Base-by-base conservation (phyloP, 805 yeast species). In the Candida montana region DNA sequence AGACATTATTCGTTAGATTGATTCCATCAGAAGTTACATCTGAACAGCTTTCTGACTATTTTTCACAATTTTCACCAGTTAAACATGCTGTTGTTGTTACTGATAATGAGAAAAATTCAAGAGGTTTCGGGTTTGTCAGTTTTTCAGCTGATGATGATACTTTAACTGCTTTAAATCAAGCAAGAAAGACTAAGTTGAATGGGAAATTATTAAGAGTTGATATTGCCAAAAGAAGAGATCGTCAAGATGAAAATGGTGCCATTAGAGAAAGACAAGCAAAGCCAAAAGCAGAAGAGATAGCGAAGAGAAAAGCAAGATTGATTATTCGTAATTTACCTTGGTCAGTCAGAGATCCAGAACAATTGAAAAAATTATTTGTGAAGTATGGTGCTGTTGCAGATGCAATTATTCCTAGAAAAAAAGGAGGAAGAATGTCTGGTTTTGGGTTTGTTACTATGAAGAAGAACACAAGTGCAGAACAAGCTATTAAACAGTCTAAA, bases 81-180 rank as follows among this genome's bases (percentile, higher is more conserved):
- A 89, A 83, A 63, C 99, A 93, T 63, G 95, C 97, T 2, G 90
- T 89, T 34, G 75, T 93, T 32, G 98, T 93, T 15, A 83, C 71
- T 31, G 96, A 90, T 57, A 69, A 69, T 10, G 78, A 82, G 28
- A 77, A 84, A 41, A 72, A 82, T 34, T 87, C 96, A 3, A 75
- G 90, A 60, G 98, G 99, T 2, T 93, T 90, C 64, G 99, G 99
- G 3, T 93, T 93, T 62, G 99, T 89, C 13, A 82, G 95, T 29
- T 93, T 93, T 62, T 77, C 85, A 2, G 64, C 75, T 37, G 89
- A 86, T 48, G 95, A 88, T 36, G 99, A 93, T 58, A 85, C 96
- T 0, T 59, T 74, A 31, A 67, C 74, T 35, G 97, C 97, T 0
- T 67, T 90, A 48, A 76, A 71, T 17, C 75, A 78, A 49, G 69